Evolutionary conservation across 441 rosid genomes (phyloP), one percentile per base, ranked within the genome.

Genomic region (Kokia cookei): DNA sequence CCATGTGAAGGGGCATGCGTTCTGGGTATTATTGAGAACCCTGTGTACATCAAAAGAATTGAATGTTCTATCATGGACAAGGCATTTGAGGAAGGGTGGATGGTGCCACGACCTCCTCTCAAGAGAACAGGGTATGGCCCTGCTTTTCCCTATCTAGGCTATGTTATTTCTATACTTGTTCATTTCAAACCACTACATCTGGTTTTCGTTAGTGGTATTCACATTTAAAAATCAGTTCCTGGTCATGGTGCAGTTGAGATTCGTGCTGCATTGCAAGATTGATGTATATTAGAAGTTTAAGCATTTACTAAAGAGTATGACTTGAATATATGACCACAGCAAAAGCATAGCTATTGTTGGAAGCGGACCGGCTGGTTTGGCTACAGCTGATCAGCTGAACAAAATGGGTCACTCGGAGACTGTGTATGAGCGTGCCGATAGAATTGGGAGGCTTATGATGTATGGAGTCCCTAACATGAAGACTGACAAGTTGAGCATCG

Each of bases 401-500:
- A 90, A 84, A 83, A 90, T 89, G 93, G 99, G 99, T 29, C 99
- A 94, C 86, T 83, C 57, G 6, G 99, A 94, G 48, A 91, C 98
- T 2, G 96, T 97, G 22, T 97, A 91, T 72, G 99, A 97, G 79
- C 98, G 97, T 42, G 83, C 99, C 24, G 99, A 97, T 79, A 85
- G 98, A 78, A 88, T 97, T 71, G 99, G 99, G 64, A 98, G 99
- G 63, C 97, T 94, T 37, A 97, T 97, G 99, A 94, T 97, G 99
- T 97, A 97, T 79, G 99, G 99, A 40, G 99, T 97, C 65, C 99
- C 99, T 45, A 97, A 97, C 91, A 97, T 97, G 99, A 97, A 97
- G 85, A 17, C 99, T 54, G 99, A 90, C 86, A 97, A 97, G 83
- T 75, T 91, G 37, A 94, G 90, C 81, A 82, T 94, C 4, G 97